A percentile compares a stretch with the other conserved stretches of the same genome.
Conservation (phyloP, 2,329 filamentous ascomycete species). For the Lizonia empirigonia region DNA sequence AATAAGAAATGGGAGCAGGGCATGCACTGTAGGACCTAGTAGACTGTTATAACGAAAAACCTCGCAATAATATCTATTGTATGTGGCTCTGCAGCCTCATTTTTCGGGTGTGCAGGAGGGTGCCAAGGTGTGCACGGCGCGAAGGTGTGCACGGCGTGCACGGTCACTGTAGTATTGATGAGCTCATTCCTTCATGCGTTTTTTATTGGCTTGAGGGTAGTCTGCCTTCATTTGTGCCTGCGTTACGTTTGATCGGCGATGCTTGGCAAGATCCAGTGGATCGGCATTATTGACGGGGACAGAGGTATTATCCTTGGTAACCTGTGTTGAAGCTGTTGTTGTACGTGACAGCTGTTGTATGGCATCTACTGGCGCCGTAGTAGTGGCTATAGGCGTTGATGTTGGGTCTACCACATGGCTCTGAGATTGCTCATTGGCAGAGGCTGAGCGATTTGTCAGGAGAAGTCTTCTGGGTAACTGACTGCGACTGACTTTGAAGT, state of each 20-base stretch:
- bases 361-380: slow-evolving; percentile 30
- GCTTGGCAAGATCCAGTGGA: slow-evolving; percentile 46
- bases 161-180: background rate
- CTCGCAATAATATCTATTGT: too few relatives aligned
- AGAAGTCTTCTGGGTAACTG: slow-evolving; percentile 12
- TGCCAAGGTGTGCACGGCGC: too few relatives aligned
- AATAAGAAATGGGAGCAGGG: too few relatives aligned
- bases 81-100: too few relatives aligned
- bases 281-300: slow-evolving; percentile 33
- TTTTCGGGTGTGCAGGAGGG: too few relatives aligned
- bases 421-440: slow-evolving; percentile 29
- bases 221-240: slow-evolving; percentile 56
- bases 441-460: slow-evolving; percentile 37
- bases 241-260: slow-evolving; percentile 45
- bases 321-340: slow-evolving; percentile 25
- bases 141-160: too few relatives aligned
- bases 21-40: too few relatives aligned
- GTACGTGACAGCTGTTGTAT: slow-evolving; percentile 33
- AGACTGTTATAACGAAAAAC: too few relatives aligned
- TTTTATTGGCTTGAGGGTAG: slow-evolving; percentile 50
- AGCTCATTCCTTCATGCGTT: slow-evolving; percentile 39
- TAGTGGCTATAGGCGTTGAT: slow-evolving; percentile 31
- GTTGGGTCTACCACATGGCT: slow-evolving; percentile 40
- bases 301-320: slow-evolving; percentile 30
- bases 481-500: slow-evolving; percentile 38